phyloP scores from a whole-genome alignment of 257 asterid species.

The Plantago major region DNA sequence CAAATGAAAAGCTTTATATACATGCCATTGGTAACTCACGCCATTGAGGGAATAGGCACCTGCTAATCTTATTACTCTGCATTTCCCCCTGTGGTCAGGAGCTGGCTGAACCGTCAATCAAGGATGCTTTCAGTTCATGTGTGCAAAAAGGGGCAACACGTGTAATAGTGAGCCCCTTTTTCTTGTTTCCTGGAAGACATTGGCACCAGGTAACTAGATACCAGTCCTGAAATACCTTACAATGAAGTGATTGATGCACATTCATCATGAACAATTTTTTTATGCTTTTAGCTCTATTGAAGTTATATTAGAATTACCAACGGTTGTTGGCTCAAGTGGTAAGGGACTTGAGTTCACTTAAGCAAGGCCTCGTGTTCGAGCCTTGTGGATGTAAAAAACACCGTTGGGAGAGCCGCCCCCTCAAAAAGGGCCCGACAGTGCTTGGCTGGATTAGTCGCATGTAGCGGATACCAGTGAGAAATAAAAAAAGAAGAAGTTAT shows the following conservation, averaged over 20 bases:
- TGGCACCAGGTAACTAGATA: slow-evolving; percentile 65
- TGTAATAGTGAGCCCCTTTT: slow-evolving; percentile 88
- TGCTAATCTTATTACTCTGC: neutral
- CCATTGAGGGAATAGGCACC: neutral
- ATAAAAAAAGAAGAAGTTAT: no score
- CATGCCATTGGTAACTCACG: no score
- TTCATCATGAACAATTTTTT: neutral
- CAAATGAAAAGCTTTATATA: neutral
- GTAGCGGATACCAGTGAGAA: no score
- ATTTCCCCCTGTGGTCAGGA: slow-evolving; percentile 44
- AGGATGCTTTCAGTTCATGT: slow-evolving; percentile 73
- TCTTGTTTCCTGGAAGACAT: slow-evolving; percentile 94
- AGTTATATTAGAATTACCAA: neutral
- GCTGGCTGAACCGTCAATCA: slow-evolving; percentile 89
- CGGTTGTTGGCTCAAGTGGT: no score
- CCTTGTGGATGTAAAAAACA: no score
- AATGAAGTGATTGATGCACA: neutral
- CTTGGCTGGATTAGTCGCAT: no score
- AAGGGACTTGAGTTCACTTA: no score
- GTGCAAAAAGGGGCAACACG: slow-evolving; percentile 82
- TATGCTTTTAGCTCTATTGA: neutral
- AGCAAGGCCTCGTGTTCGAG: no score
- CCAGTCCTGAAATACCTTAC: neutral
- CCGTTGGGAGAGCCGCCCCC: no score
- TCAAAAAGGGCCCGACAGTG: no score